These are phyloP conservation scores for Crucihimalaya himalaica DNA, from an alignment of 345 rosid species.

Conservation along the genomic window DNA sequence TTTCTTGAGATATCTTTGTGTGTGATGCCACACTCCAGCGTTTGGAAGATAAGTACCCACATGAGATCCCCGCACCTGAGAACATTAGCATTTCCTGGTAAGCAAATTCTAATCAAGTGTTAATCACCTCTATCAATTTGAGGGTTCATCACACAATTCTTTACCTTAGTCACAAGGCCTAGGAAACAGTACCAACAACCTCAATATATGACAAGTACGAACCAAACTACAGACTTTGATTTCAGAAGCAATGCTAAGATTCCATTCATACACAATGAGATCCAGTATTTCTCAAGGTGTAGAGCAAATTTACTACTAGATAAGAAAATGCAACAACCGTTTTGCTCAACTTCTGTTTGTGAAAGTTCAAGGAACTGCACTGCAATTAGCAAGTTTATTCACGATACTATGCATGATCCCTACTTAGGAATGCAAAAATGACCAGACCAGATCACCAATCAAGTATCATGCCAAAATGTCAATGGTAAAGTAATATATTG, in stretches of 20 bases:
- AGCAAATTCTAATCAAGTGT: neutral
- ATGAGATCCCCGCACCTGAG: conserved; percentile 90
- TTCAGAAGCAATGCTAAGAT: conserved; percentile 14
- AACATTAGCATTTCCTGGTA: conserved; percentile 18
- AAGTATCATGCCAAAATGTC: conserved; percentile 21
- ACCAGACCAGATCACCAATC: conserved; percentile 26
- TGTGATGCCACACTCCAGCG: conserved; percentile 96
- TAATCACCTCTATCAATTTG: neutral
- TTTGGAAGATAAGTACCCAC: conserved; percentile 92
- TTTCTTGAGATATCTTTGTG: conserved; percentile 80
- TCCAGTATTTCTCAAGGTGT: conserved; percentile 13
- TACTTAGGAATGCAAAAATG: conserved; percentile 11
- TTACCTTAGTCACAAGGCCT: neutral
- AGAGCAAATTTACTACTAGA: conserved; percentile 9
- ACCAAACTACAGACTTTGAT: conserved; percentile 16
- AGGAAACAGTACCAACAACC: conserved; percentile 22
- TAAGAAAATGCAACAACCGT: conserved; percentile 9
- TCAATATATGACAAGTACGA: conserved; percentile 17
- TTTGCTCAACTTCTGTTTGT: conserved; percentile 20
- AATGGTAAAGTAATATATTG: neutral
- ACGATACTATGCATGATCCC: conserved; percentile 22
- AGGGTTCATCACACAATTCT: conserved; percentile 13
- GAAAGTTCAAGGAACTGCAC: neutral
- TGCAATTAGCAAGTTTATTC: conserved; percentile 17
- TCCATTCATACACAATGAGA: conserved; percentile 9